Evolutionary conservation across 176 grass and related monocot genomes (phyloP).

Genomic region (Musa itinerans): DNA sequence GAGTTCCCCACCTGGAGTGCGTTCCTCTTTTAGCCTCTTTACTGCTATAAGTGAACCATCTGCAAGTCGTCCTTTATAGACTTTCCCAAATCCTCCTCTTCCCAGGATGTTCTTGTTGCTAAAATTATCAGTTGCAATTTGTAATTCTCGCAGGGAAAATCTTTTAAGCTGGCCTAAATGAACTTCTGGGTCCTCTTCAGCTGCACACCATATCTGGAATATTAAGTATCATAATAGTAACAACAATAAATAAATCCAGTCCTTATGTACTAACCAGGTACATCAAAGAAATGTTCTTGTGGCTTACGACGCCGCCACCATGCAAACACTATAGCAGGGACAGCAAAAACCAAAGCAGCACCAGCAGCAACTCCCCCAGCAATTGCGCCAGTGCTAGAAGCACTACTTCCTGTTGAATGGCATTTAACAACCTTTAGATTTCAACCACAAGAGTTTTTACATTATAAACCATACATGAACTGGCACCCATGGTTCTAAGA

Average conservation of each 20-base stretch:
- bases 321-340: slow-evolving; percentile 10
- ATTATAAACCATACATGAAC: not conserved
- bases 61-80: slow-evolving; percentile 16
- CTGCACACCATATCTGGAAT: not conserved
- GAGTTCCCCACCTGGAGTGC: slow-evolving; percentile 14
- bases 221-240: not conserved
- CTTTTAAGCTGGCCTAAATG: slow-evolving; percentile 19
- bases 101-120: slow-evolving; percentile 16
- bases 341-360: slow-evolving; percentile 17
- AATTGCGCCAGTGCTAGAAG: slow-evolving; percentile 16
- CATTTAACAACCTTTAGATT: not conserved
- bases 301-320: slow-evolving; percentile 16
- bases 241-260: not conserved
- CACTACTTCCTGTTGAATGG: slow-evolving; percentile 11
- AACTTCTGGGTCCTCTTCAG: slow-evolving; percentile 18
- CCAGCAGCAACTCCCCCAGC: slow-evolving; percentile 15
- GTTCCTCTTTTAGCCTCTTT: slow-evolving; percentile 16
- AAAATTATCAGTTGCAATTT: slow-evolving; percentile 15
- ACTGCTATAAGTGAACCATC: slow-evolving; percentile 22
- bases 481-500: not conserved
- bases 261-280: slow-evolving; percentile 2
- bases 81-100: slow-evolving; percentile 18
- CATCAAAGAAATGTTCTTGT: slow-evolving; percentile 21
- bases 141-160: slow-evolving; percentile 16
- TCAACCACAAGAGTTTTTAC: not conserved